Evolutionary conservation across 805 yeast species (phyloP).

Genomic region (Clavispora phyllophila): DNA sequence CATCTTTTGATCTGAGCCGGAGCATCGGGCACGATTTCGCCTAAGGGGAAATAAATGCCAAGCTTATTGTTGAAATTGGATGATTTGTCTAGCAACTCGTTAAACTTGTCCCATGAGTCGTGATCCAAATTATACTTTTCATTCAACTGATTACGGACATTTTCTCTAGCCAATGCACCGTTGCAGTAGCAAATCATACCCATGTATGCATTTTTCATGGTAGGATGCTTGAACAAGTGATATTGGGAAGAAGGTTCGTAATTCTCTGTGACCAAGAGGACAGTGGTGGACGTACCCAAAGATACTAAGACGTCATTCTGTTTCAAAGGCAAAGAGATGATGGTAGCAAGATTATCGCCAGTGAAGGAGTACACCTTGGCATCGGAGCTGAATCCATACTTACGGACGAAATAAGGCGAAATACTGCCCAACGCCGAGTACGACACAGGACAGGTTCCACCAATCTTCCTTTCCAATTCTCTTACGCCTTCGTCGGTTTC

Average conservation of each 20-base stretch:
- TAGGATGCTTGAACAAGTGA: slow-evolving; percentile 84
- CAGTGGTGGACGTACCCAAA: slow-evolving; percentile 90
- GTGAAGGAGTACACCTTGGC: slow-evolving; percentile 73
- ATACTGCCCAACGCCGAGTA: slow-evolving; percentile 47
- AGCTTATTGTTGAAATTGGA: slow-evolving; percentile 40
- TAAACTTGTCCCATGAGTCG: slow-evolving; percentile 58
- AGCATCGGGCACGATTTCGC: slow-evolving; percentile 88
- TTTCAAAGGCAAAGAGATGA: slow-evolving; percentile 71
- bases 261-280: slow-evolving; percentile 70
- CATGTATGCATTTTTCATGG: slow-evolving; percentile 72
- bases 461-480: slow-evolving; percentile 49
- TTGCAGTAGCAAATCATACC: slow-evolving; percentile 94
- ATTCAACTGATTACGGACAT: slow-evolving; percentile 60
- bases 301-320: slow-evolving; percentile 76
- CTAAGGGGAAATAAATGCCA: slow-evolving; percentile 81
- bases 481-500: slow-evolving; percentile 24
- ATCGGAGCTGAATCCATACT: slow-evolving; percentile 55
- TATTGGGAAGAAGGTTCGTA: slow-evolving; percentile 77
- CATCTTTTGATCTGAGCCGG: slow-evolving; percentile 58
- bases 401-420: slow-evolving; percentile 54
- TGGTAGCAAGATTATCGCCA: slow-evolving; percentile 89
- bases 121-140: slow-evolving; percentile 29
- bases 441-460: slow-evolving; percentile 48
- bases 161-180: slow-evolving; percentile 83
- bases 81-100: slow-evolving; percentile 43